Evolutionary conservation across 495 filamentous ascomycete genomes (phyloP), one percentile per base, ranked within the genome.

Genomic region (Venustampulla echinocandica): DNA sequence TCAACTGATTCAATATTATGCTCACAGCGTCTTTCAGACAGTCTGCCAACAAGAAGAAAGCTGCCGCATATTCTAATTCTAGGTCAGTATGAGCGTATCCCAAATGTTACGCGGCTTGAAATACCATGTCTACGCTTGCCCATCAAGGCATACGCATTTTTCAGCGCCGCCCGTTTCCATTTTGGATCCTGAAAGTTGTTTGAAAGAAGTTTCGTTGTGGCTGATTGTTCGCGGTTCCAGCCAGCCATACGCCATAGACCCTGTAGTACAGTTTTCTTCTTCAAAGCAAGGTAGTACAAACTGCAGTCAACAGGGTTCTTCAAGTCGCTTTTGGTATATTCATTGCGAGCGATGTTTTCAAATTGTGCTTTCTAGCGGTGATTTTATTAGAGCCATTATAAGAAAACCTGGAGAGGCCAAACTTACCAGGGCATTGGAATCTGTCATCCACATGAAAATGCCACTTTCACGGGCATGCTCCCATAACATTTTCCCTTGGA

Each of bases 141-240:
- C 60, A 97, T 81, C 47, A 99, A 61, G n/a, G 90, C 90, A 64
- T 94, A 99, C 1, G 92, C 92, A 58, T 99, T 99, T 65, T 99
- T 99, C 47, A 93, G 62, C 10, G 93, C 92, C 2, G 87, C 81
- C 1, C 86, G 95, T 66, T 78, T 84, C 88, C 92, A 95, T 51
- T 85, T 80, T 10, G 75, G 68, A 45, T 94, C 84, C 3, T 77
- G 69, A 64, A 99, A 99, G 61, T 96, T 85, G 53, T 95, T 93
- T 5, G 80, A 73, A 14, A 99, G 64, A 19, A 99, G 69, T 43
- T 69, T 75, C 40, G 76, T 75, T 7, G 92, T 99, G 0, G 81
- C 75, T 7, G 54, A 66, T 64, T 96, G 93, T 61, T 99, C 92
- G 40, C 73, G 75, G 56, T 92, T 81, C 88, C 92, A 92, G 28